Evolutionary conservation across 805 yeast genomes (phyloP), one percentile per base, ranked within the genome.

Genomic region (Kazachstania martiniae): DNA sequence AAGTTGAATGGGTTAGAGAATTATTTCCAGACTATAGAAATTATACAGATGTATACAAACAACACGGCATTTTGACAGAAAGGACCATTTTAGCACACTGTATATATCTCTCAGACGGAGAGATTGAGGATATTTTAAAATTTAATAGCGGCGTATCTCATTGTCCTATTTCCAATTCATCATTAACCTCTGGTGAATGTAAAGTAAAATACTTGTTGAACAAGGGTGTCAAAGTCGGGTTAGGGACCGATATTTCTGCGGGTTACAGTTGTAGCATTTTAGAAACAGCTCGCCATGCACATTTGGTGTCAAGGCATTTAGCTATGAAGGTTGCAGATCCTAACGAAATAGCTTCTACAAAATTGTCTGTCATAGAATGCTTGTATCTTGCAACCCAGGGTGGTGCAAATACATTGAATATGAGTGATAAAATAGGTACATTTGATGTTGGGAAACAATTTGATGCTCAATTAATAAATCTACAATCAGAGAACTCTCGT

Each of bases 161-260:
- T 57, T 89, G 98, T 59, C 98, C 98, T 2, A 74, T 85, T 8
- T 82, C 94, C 12, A 89, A 89, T 54, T 74, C 94, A 1, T 74
- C 91, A 12, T 68, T 89, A 36, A 77, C 94, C 1, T 78, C 93
- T 8, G 98, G 98, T 12, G 93, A 85, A 55, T 87, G 94, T 7
- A 78, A 85, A 13, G 73, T 89, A 8, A 69, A 79, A 43, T 69
- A 77, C 65, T 59, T 84, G 26, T 61, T 86, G 34, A 65, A 77
- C 28, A 66, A 68, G 25, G 72, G 69, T 8, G 67, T 85, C 38
- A 79, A 82, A 34, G 93, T 91, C 15, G 73, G 93, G 7, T 64
- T 89, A 31, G 93, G 93, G 1, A 73, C 86, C 1, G 93, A 81
- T 47, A 70, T 80, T 25, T 76, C 87, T 16, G 93, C 86, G 18